Percentiles rank a stretch among this genome's conserved stretches.
These are phyloP conservation scores for Phellinidium pouzarii DNA, from an alignment of 1,284 basidiomycete species.

Conservation along the genomic window DNA sequence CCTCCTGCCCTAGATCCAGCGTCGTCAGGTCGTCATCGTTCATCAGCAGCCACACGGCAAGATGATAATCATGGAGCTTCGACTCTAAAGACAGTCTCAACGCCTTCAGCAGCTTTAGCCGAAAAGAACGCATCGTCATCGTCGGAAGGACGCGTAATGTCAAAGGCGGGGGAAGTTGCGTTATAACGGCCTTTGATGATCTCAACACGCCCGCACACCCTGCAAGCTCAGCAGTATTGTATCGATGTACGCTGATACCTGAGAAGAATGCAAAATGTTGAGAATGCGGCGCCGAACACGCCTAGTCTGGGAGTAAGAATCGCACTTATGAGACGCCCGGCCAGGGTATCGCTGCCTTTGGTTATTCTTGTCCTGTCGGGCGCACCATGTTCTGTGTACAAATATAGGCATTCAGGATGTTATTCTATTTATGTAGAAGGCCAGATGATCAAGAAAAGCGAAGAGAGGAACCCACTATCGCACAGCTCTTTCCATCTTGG, in stretches of 20 bases:
- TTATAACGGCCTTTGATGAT: background rate
- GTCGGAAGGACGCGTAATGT: conserved; percentile 53
- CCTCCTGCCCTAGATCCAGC: conserved; percentile 40
- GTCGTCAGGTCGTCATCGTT: conserved; percentile 38
- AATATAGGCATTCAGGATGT: conserved; percentile 1
- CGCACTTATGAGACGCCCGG: conserved; percentile 56
- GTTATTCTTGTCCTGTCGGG: conserved; percentile 35
- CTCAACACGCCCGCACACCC: background rate
- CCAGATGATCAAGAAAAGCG: conserved; percentile 12
- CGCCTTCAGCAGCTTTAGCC: conserved; percentile 45
- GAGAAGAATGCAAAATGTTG: background rate
- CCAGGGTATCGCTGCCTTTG: conserved; percentile 46
- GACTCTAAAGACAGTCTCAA: conserved; percentile 22
- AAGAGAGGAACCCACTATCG: conserved; percentile 45
- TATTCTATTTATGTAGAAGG: conserved; percentile 9
- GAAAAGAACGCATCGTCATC: conserved; percentile 55
- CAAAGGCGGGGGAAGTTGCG: conserved; percentile 23
- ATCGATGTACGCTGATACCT: conserved; percentile 9
- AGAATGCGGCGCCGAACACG: background rate
- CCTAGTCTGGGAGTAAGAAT: conserved; percentile 12
- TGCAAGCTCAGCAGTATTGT: background rate
- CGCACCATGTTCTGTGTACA: conserved; percentile 50
- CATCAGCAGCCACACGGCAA: conserved; percentile 48
- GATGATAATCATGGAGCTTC: background rate
- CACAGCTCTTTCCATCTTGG: conserved; percentile 61